These are phyloP conservation scores for Mychonastes homosphaera DNA, from an alignment of 139 green algal genomes.

Conservation along the genomic window DNA sequence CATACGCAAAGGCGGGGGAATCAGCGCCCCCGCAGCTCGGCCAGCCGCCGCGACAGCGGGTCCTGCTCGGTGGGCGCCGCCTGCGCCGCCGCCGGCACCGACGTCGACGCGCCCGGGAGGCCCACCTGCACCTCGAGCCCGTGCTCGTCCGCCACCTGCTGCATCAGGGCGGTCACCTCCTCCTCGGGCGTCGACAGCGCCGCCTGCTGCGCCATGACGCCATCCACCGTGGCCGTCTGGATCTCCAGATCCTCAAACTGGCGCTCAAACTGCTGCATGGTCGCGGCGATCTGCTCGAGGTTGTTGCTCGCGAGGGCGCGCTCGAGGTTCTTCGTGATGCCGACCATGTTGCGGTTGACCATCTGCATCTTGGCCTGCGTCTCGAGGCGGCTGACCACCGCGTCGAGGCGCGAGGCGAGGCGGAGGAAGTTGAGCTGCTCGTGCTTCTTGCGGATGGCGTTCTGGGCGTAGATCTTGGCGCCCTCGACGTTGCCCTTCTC, in stretches of 20 bases:
- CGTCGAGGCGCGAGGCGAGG: slow-evolving; percentile 80
- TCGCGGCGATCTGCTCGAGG: slow-evolving; percentile 76
- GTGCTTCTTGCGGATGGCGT: slow-evolving; percentile 73
- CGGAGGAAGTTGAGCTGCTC: slow-evolving; percentile 95
- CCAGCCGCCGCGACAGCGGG: slow-evolving; percentile 58
- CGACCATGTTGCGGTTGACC: slow-evolving; percentile 84
- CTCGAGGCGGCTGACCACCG: slow-evolving; percentile 80
- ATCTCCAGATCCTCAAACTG: slow-evolving; percentile 97
- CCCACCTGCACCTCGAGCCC: slow-evolving; percentile 60
- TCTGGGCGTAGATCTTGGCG: slow-evolving; percentile 59
- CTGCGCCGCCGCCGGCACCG: slow-evolving; percentile 5
- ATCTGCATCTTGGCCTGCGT: slow-evolving; percentile 79
- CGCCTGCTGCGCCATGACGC: slow-evolving; percentile 80
- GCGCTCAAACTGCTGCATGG: slow-evolving; percentile 92
- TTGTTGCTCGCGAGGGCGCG: slow-evolving; percentile 75
- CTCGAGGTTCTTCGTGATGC: slow-evolving; percentile 90
- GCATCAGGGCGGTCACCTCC: slow-evolving; percentile 82
- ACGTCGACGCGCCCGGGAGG: slow-evolving; percentile 44
- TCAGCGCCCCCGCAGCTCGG: slow-evolving; percentile 45
- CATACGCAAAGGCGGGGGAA: too few species aligned
- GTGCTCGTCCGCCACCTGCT: slow-evolving; percentile 84
- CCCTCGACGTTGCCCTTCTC: slow-evolving; percentile 90
- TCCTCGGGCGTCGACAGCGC: slow-evolving; percentile 84
- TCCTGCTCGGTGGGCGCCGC: slow-evolving; percentile 50
- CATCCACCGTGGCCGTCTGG: slow-evolving; percentile 75